Percentiles rank a stretch among this genome's conserved stretches.
phyloP scores from a whole-genome alignment of 2,329 filamentous ascomycete species.

The Blastomyces parvus region DNA sequence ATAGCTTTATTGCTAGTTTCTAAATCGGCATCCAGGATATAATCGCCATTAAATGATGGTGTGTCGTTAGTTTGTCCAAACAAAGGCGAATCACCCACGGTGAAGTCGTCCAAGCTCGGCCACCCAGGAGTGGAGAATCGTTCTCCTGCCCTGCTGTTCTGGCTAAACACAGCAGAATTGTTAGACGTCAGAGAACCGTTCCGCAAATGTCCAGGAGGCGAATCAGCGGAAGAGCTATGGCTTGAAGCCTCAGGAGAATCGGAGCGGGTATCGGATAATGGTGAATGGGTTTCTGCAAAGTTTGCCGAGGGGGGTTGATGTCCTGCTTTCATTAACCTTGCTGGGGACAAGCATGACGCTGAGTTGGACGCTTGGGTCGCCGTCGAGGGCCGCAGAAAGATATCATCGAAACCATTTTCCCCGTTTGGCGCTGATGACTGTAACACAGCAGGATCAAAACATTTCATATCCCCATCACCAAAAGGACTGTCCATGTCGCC shows the following conservation, averaged over 20 bases:
- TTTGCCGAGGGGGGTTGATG: conserved; percentile 9
- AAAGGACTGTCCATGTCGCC: conserved; percentile 36
- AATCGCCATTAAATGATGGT: conserved; percentile 26
- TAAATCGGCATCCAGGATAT: conserved; percentile 29
- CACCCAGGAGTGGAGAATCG: conserved; percentile 29
- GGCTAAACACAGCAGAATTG: conserved; percentile 29
- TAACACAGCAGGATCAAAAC: conserved; percentile 32
- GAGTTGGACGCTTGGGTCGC: conserved; percentile 23
- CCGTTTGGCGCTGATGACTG: conserved; percentile 29
- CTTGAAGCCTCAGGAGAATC: conserved; percentile 38
- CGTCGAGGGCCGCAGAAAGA: conserved; percentile 30
- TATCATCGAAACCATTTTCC: conserved; percentile 35
- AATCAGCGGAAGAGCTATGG: conserved; percentile 36
- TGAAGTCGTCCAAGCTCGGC: conserved; percentile 29
- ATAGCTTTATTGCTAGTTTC: conserved; percentile 40
- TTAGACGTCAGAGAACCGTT: conserved; percentile 35
- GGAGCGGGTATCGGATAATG: conserved; percentile 34
- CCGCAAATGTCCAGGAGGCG: conserved; percentile 32
- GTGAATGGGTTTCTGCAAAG: conserved; percentile 21
- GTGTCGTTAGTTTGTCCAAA: conserved; percentile 32
- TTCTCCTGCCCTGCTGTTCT: conserved; percentile 10
- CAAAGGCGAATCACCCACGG: conserved; percentile 32
- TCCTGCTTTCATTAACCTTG: conserved; percentile 18
- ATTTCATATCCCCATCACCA: conserved; percentile 35
- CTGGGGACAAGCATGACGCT: conserved; percentile 24